phyloP scores from a whole-genome alignment of 352 stramenopile species.

The Phytophthora melonis region DNA sequence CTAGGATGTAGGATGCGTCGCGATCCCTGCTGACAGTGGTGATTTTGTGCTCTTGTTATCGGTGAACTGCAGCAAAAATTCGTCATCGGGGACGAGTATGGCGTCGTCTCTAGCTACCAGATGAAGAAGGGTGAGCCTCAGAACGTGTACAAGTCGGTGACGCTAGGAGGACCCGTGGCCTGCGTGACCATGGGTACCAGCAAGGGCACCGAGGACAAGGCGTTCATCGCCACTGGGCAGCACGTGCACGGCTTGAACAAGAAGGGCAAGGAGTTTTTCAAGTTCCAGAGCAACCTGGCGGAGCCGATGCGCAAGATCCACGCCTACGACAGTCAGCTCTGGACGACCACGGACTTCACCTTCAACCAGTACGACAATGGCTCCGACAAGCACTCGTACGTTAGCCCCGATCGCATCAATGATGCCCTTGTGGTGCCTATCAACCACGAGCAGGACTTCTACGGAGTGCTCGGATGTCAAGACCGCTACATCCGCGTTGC shows the following conservation, averaged over 20 bases:
- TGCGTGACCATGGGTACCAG: slow-evolving; percentile 77
- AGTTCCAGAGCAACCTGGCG: slow-evolving; percentile 87
- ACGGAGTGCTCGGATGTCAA: slow-evolving; percentile 74
- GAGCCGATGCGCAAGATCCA: slow-evolving; percentile 83
- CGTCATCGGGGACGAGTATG: slow-evolving; percentile 86
- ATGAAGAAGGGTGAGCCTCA: slow-evolving; percentile 87
- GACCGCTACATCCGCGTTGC: slow-evolving; percentile 76
- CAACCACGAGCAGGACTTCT: slow-evolving; percentile 71
- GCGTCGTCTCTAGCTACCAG: slow-evolving; percentile 82
- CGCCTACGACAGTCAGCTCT: slow-evolving; percentile 75
- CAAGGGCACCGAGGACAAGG: slow-evolving; percentile 79
- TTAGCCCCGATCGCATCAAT: slow-evolving; percentile 84
- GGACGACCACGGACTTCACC: slow-evolving; percentile 79
- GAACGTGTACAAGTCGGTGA: slow-evolving; percentile 75
- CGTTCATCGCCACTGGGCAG: slow-evolving; percentile 74
- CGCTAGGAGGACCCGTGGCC: slow-evolving; percentile 62
- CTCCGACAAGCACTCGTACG: slow-evolving; percentile 81
- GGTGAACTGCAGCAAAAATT: slow-evolving; percentile 79
- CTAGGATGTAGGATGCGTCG: background rate
- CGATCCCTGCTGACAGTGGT: background rate
- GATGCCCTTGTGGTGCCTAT: slow-evolving; percentile 71
- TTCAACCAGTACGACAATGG: slow-evolving; percentile 88
- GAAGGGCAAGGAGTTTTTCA: slow-evolving; percentile 91
- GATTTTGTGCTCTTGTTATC: background rate
- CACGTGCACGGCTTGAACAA: slow-evolving; percentile 82